These are phyloP conservation scores for Globisporangium cederbergense DNA, from an alignment of 352 stramenopile species.

Conservation along the genomic window DNA sequence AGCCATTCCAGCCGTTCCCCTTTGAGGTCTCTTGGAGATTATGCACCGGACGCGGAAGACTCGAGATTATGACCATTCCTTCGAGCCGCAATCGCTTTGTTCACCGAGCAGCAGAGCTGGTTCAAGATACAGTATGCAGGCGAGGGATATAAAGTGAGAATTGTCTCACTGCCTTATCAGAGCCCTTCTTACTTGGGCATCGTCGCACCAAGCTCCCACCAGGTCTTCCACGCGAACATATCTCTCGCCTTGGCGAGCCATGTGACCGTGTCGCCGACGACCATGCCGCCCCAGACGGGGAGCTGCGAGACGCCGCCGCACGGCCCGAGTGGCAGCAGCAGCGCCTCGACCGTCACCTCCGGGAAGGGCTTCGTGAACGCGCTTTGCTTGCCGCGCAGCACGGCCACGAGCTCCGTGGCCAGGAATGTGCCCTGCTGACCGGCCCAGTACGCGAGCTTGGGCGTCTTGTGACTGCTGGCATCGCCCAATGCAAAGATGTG, in stretches of 20 bases:
- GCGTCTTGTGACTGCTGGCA: constrained; percentile 39
- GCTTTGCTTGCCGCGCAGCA: constrained; percentile 19
- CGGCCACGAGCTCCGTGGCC: constrained; percentile 26
- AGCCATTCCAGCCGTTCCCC: no score
- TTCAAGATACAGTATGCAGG: no score
- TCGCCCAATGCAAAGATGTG: constrained; percentile 61
- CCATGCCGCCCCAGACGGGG: constrained; percentile 30
- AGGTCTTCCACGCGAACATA: constrained; percentile 25
- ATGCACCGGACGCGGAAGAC: no score
- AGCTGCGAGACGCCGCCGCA: constrained; percentile 39
- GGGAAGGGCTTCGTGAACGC: constrained; percentile 28
- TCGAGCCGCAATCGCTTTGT: no score
- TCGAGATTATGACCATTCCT: no score
- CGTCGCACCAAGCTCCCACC: constrained; percentile 7
- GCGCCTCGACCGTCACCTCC: constrained; percentile 23
- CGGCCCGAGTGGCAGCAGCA: constrained; percentile 36
- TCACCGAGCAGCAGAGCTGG: no score
- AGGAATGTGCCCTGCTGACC: constrained; percentile 41
- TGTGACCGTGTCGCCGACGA: constrained; percentile 36
- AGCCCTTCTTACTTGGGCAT: not conserved
- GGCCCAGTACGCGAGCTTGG: constrained; percentile 44
- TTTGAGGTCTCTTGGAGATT: no score
- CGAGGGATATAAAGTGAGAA: no score
- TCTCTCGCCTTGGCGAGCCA: constrained; percentile 39
- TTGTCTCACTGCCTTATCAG: no score